Evolutionary conservation across 2,329 filamentous ascomycete species (phyloP).

Genomic region (Botrytis hyacinthi): DNA sequence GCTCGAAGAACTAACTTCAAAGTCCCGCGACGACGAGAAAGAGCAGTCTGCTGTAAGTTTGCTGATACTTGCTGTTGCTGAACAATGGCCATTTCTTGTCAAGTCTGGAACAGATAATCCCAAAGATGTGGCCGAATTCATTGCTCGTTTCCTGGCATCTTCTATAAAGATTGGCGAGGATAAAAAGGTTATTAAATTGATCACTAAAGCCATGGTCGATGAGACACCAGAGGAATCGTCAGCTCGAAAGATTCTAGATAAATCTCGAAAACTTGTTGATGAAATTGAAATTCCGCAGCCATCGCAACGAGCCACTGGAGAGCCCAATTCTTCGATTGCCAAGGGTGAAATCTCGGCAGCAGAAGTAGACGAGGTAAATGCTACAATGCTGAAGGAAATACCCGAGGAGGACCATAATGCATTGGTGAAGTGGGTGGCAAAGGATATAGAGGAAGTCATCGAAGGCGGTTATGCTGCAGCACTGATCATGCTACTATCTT

Average conservation of each 20-base stretch:
- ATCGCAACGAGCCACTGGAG: background rate
- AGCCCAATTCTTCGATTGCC: background rate
- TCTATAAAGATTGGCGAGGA: conserved; percentile 54
- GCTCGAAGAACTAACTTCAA: conserved; percentile 51
- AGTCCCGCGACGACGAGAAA: conserved; percentile 38
- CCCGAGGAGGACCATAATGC: conserved; percentile 47
- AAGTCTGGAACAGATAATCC: conserved; percentile 49
- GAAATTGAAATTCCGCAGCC: conserved; percentile 29
- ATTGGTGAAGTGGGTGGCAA: conserved; percentile 66
- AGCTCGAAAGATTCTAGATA: conserved; percentile 33
- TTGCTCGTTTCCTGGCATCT: conserved; percentile 56
- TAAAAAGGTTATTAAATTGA: conserved; percentile 44
- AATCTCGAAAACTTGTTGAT: conserved; percentile 33
- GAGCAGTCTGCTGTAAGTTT: conserved; percentile 55
- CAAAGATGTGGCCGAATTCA: conserved; percentile 53
- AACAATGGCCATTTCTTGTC: conserved; percentile 73
- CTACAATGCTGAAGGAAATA: conserved; percentile 24
- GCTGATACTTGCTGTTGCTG: conserved; percentile 65
- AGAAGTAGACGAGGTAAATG: conserved; percentile 26
- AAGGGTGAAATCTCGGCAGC: conserved; percentile 17
- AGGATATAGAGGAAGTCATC: conserved; percentile 74
- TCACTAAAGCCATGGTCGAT: conserved; percentile 45
- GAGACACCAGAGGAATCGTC: conserved; percentile 43
- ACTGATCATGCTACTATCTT: conserved; percentile 73
- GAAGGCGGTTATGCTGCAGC: conserved; percentile 72